Evolutionary conservation across 192 early-diverging fungal genomes (phyloP).

Genomic region (Backusella westeae): DNA sequence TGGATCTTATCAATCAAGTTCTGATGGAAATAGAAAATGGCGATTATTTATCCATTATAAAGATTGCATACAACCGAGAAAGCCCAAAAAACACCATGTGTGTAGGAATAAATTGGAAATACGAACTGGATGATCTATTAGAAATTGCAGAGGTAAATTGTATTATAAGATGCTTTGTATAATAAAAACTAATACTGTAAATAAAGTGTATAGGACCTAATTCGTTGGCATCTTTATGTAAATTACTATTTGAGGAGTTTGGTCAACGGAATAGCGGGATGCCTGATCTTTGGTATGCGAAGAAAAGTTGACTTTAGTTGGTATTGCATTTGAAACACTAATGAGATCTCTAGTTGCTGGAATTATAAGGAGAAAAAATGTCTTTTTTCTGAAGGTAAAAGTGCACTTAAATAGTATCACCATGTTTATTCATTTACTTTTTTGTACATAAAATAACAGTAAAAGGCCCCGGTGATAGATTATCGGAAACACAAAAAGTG

Average conservation of each 20-base stretch:
- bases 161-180: background rate
- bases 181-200: background rate
- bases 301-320: background rate
- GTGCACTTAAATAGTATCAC: background rate
- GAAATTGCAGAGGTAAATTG: slow-evolving; percentile 49
- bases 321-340: background rate
- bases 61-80: slow-evolving; percentile 39
- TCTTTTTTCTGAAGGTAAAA: slow-evolving; percentile 59
- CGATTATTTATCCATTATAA: slow-evolving; percentile 34
- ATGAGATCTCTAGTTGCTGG: slow-evolving; percentile 49
- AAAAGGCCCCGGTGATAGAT: slow-evolving; percentile 67
- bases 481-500: slow-evolving; percentile 63
- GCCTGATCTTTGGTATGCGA: slow-evolving; percentile 62
- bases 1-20: slow-evolving; percentile 37
- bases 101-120: slow-evolving; percentile 51
- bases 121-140: slow-evolving; percentile 38
- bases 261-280: slow-evolving; percentile 61
- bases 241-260: slow-evolving; percentile 61
- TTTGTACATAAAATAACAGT: slow-evolving; percentile 30
- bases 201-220: slow-evolving; percentile 56
- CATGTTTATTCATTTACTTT: background rate
- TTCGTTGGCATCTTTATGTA: slow-evolving; percentile 56
- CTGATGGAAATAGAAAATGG: slow-evolving; percentile 31
- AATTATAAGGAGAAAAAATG: slow-evolving; percentile 50
- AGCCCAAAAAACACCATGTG: slow-evolving; percentile 40